Evolutionary conservation across 805 yeast species (phyloP).

Genomic region (Alloascoidea africana): DNA sequence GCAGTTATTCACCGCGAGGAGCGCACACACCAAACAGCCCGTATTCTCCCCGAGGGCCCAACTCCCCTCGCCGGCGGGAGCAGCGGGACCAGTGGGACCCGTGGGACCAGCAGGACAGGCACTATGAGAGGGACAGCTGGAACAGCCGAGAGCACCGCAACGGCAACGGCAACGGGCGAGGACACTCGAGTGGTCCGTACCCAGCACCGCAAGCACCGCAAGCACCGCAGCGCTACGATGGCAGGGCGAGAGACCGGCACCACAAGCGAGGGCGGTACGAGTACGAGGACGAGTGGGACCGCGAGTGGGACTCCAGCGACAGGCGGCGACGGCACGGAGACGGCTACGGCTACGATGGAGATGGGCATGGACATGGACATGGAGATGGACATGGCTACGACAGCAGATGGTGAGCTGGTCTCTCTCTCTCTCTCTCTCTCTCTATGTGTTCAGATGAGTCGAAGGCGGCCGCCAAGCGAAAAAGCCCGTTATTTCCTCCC

Average conservation of each 20-base stretch:
- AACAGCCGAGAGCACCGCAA: background rate
- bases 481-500: too few relatives aligned
- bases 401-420: too few relatives aligned
- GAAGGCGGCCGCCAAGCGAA: too few relatives aligned
- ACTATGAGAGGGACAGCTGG: background rate
- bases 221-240: background rate
- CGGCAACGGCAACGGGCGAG: background rate
- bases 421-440: too few relatives aligned
- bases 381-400: background rate
- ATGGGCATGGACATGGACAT: slow-evolving; percentile 1
- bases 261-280: background rate
- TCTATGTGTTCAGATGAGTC: too few relatives aligned
- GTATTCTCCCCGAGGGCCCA: background rate
- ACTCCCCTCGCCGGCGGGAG: too few relatives aligned
- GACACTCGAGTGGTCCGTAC: background rate
- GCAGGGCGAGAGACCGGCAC: background rate
- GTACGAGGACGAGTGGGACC: background rate
- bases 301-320: background rate
- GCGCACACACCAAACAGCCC: background rate
- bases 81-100: background rate
- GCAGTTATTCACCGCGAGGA: too few relatives aligned
- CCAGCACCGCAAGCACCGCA: background rate
- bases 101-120: background rate
- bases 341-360: background rate
- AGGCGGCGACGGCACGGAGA: background rate